Evolutionary conservation across 208 protist species (phyloP), one percentile per base, ranked within the genome.

Genomic region (Leishmania braziliensis): DNA sequence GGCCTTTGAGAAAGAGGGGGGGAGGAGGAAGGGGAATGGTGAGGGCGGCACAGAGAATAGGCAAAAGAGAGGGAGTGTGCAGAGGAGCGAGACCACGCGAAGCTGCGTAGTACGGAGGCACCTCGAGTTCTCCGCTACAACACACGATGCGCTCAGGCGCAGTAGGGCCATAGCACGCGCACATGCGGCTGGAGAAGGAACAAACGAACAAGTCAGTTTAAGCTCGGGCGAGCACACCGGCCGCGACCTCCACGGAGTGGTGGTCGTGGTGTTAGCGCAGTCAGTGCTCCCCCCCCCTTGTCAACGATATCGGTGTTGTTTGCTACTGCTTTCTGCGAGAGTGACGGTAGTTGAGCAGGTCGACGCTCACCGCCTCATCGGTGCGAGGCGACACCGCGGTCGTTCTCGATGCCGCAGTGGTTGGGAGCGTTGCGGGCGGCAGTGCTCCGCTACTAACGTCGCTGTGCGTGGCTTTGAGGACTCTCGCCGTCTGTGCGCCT

Each of bases 281-380:
- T 18, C 69, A 53, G 14, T 5, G 46, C 69, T 16, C 20, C 33
- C n/a, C 46, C 43, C 43, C 43, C 33, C 33, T 46, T 46, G 36
- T 29, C 46, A 51, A 73, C 26, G 46, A 16, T 23, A 73, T 26
- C 26, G 71, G 0, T 75, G 51, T 4, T 62, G 36, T 8, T 36
- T 53, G 10, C 20, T 66, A 14, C 69, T 71, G 54, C 10, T 54
- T 68, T 1, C 48, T 68, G 3, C 77, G 77, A 6, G 54, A 62
- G 39, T 43, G 36, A 72, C 77, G 71, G 62, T 82, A 85, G 72
- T 82, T 71, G 26, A 85, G 82, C 9, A 85, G n/a, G 43, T 85
- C 82, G 12, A 85, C 77, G 5, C 33, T 60, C 5, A n/a, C 69
- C 14, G 72, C 50, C 48, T 80, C 76, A 16, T 65, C 20, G 53